A percentile compares a stretch with the other conserved stretches of the same genome.
Conservation (phyloP, 805 yeast genomes). For the Brettanomyces nanus region DNA sequence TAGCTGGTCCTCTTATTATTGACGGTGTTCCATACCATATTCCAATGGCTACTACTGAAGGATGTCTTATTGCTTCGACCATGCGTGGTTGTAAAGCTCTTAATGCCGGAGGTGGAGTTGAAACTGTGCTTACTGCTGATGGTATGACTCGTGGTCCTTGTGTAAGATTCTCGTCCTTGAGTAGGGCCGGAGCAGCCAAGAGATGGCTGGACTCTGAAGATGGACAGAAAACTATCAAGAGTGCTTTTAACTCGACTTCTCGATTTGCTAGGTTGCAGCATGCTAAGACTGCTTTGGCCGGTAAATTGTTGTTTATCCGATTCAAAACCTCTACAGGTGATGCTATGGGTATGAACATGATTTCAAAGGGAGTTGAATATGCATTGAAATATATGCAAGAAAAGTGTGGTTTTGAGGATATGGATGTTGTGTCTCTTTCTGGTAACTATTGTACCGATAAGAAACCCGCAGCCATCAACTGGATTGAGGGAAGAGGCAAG, state of each 20-base stretch:
- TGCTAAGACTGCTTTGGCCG: constrained; percentile 90
- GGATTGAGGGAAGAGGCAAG: constrained; percentile 99
- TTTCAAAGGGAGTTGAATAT: constrained; percentile 93
- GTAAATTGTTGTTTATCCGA: constrained; percentile 78
- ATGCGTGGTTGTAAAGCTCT: constrained; percentile 99
- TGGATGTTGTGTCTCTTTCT: constrained; percentile 86
- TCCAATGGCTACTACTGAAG: constrained; percentile 99
- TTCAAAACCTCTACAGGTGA: constrained; percentile 99
- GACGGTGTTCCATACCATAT: constrained; percentile 85
- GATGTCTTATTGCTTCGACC: constrained; percentile 95
- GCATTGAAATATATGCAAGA: constrained; percentile 78
- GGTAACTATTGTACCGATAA: constrained; percentile 98
- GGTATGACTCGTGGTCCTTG: constrained; percentile 99
- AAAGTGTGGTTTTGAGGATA: constrained; percentile 88
- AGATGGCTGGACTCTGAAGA: constrained; percentile 93
- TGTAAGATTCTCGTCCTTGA: constrained; percentile 75
- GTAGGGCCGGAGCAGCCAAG: constrained; percentile 91
- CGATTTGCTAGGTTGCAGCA: constrained; percentile 93
- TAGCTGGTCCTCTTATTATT: constrained; percentile 92
- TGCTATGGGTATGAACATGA: constrained; percentile 99
- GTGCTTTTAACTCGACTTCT: constrained; percentile 92
- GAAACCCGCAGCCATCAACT: constrained; percentile 95
- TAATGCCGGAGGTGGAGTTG: constrained; percentile 94
- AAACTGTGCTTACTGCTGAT: constrained; percentile 85
- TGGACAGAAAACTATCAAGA: constrained; percentile 74